Percentiles rank a stretch among this genome's conserved stretches.
These are phyloP conservation scores for Phytophthora foliorum DNA, from an alignment of 352 stramenopile genomes.

Conservation along the genomic window DNA sequence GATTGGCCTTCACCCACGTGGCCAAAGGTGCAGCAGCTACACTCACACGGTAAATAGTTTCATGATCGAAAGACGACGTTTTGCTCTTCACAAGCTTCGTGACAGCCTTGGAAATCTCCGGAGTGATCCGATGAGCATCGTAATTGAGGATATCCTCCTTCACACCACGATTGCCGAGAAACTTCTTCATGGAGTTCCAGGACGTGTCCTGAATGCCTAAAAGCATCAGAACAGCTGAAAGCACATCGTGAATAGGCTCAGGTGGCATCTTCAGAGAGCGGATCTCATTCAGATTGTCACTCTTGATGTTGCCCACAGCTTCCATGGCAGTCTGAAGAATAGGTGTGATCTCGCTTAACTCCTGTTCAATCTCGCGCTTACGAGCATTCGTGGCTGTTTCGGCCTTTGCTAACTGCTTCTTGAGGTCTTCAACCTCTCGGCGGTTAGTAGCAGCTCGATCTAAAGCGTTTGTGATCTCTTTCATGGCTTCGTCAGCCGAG, in stretches of 20 bases:
- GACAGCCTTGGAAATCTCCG: constrained; percentile 92
- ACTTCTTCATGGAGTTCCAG: constrained; percentile 98
- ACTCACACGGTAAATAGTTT: constrained; percentile 95
- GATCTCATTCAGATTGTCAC: constrained; percentile 97
- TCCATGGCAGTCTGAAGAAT: constrained; percentile 94
- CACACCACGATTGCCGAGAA: constrained; percentile 95
- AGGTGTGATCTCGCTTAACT: constrained; percentile 92
- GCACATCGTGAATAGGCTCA: constrained; percentile 95
- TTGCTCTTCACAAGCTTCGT: constrained; percentile 95
- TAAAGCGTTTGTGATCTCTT: constrained; percentile 95
- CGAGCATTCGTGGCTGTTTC: constrained; percentile 91
- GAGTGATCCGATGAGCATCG: constrained; percentile 92
- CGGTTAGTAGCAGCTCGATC: constrained; percentile 89
- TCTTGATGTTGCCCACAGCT: constrained; percentile 95
- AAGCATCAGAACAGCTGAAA: constrained; percentile 96
- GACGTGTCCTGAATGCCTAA: constrained; percentile 96
- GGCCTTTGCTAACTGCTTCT: constrained; percentile 89
- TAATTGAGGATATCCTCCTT: constrained; percentile 98
- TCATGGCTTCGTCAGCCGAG: constrained; percentile 94
- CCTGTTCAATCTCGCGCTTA: constrained; percentile 95
- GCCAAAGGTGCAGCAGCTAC: constrained; percentile 95
- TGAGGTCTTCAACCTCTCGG: constrained; percentile 93
- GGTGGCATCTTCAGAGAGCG: constrained; percentile 96
- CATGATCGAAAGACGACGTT: constrained; percentile 93
- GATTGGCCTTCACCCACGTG: constrained; percentile 96